A percentile compares a stretch with the other conserved stretches of the same genome.
phyloP scores from a whole-genome alignment of 2,329 filamentous ascomycete species.

The Botrytis galanthina region DNA sequence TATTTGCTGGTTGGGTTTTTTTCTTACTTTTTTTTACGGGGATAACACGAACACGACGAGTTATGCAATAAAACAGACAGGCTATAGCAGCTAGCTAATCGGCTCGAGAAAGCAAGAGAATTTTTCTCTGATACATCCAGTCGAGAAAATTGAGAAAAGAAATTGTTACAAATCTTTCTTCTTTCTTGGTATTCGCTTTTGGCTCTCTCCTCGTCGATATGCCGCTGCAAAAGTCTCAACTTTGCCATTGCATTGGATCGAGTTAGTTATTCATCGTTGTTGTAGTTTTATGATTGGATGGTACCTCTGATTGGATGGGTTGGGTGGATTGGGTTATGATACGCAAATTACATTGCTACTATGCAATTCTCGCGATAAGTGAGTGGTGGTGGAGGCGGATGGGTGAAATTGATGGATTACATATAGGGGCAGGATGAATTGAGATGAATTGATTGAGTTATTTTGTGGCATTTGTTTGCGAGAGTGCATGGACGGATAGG shows the following conservation, averaged over 20 bases:
- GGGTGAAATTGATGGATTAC: constrained; percentile 14
- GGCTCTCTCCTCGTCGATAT: not conserved
- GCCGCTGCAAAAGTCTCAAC: not conserved
- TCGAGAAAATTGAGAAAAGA: not conserved
- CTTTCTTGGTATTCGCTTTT: not conserved
- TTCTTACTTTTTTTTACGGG: constrained; percentile 6
- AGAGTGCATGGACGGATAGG: not conserved
- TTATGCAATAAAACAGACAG: constrained; percentile 5
- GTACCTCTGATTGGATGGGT: not conserved
- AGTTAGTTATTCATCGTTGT: constrained; percentile 12
- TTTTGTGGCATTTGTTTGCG: constrained; percentile 15
- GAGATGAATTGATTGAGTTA: not conserved
- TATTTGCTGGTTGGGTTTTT: not conserved
- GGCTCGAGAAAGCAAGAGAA: not conserved
- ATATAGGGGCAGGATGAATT: not conserved
- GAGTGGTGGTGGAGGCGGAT: not conserved
- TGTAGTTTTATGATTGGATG: constrained; percentile 13
- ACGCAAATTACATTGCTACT: not conserved
- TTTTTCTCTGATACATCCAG: not conserved
- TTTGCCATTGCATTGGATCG: constrained; percentile 5
- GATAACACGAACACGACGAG: constrained; percentile 14
- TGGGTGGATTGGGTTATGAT: not conserved
- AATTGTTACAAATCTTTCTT: not conserved
- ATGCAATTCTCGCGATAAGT: not conserved
- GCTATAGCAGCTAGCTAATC: not conserved